Conservation (phyloP, 148 eudicot genomes). For the Chenopodium formosanum region DNA sequence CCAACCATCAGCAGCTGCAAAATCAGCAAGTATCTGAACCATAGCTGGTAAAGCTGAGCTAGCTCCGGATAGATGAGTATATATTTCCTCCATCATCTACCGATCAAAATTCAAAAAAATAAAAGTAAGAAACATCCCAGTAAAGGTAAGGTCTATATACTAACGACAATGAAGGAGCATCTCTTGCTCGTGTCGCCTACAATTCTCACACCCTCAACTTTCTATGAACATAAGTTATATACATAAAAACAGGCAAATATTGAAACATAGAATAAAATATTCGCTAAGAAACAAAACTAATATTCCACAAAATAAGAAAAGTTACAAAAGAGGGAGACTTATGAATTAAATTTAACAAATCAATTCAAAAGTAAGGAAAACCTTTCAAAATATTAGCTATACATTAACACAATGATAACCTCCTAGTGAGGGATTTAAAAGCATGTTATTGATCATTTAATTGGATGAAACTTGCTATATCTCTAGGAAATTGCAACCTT, state of each 20-base stretch:
- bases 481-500: no score
- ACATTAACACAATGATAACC: no score
- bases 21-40: constrained; percentile 93
- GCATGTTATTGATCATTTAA: background rate
- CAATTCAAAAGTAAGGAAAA: no score
- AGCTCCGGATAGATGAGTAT: constrained; percentile 71
- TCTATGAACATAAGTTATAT: background rate
- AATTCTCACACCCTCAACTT: background rate
- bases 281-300: background rate
- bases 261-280: background rate
- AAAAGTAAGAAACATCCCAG: constrained; percentile 13
- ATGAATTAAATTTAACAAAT: background rate
- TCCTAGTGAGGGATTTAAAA: background rate
- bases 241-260: background rate
- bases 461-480: no score
- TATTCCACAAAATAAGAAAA: background rate
- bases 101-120: constrained; percentile 10
- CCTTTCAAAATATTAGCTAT: background rate
- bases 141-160: constrained; percentile 2
- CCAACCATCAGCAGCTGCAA: constrained; percentile 80
- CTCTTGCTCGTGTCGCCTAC: background rate
- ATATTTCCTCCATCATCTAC: constrained; percentile 98
- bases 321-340: background rate
- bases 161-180: background rate
- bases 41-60: constrained; percentile 88